Evolutionary conservation across 345 rosid genomes (phyloP), one percentile per base, ranked within the genome.

Genomic region (Brassica rapa): DNA sequence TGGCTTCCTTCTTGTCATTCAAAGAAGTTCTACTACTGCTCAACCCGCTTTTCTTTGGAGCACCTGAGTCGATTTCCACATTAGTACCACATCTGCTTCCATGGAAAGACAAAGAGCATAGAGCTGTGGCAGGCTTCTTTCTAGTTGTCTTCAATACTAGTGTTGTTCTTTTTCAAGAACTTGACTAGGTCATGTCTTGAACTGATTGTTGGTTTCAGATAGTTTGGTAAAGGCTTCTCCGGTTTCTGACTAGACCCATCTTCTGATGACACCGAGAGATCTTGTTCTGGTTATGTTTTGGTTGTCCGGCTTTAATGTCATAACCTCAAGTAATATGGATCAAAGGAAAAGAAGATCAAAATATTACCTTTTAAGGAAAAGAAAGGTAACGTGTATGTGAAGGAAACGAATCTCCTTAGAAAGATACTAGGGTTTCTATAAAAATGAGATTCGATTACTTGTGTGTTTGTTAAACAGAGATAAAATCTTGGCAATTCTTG

Each of bases 281-380:
- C 27, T 77, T 14, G 66, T 62, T 72, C 76, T 85, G 29, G 59
- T 85, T 23, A 14, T 70, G 29, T 78, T 85, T 80, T 79, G 88
- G 78, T 72, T 86, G 75, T 72, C 82, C 62, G 80, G 76, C 2
- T 87, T 72, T 7, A 90, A 88, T 86, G 87, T 85, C 67, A 67
- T 76, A 7, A 35, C 68, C 72, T 37, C 30, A 6, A 63, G 65
- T 12, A 15, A 55, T 4, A 29, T 65, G 1, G 37, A 8, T 39
- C 39, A 35, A 39, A 39, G 46, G 46, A 10, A 41, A 11, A 41
- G 49, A 46, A 62, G 19, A 57, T 66, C 60, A 55, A 77, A 16
- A 63, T 37, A 1, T 0, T 55, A 41, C 43, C 14, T 66, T 23
- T 49, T n/a, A 43, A 11, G 7, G 16, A 33, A 66, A 71, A 61